A percentile compares a stretch with the other conserved stretches of the same genome.
Conservation (phyloP, 108 stramenopile species). For the Cyclotella cryptica region DNA sequence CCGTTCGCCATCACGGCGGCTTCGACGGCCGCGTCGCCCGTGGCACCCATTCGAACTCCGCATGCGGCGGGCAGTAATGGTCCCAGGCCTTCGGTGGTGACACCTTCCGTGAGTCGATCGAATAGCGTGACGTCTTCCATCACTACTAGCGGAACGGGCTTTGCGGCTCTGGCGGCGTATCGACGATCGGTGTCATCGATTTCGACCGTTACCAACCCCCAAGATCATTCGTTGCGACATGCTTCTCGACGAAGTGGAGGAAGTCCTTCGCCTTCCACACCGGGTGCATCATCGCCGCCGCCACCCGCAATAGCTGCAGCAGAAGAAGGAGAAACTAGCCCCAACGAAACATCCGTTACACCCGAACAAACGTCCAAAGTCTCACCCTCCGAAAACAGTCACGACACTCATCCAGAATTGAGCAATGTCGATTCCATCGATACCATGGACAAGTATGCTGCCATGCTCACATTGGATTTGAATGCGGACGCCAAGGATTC, state of each 20-base stretch:
- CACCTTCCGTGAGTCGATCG: slow-evolving; percentile 18
- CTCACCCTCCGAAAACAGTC: background rate
- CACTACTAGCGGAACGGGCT: background rate
- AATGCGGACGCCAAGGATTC: background rate
- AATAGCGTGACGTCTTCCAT: slow-evolving; percentile 15
- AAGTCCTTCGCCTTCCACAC: too few relatives aligned
- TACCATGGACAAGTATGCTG: slow-evolving; percentile 25
- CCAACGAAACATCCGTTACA: too few relatives aligned
- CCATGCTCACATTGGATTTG: slow-evolving; percentile 10
- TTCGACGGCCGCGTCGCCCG: background rate
- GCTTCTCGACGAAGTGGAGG: background rate
- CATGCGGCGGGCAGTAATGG: background rate
- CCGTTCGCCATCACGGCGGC: background rate
- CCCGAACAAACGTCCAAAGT: background rate
- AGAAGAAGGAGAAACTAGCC: too few relatives aligned
- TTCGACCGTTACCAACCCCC: background rate
- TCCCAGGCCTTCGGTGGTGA: slow-evolving; percentile 7
- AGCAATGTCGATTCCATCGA: background rate
- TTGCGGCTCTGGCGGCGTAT: background rate
- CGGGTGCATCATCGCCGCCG: too few relatives aligned
- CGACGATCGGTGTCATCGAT: background rate
- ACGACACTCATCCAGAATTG: background rate
- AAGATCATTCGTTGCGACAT: background rate
- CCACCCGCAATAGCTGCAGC: too few relatives aligned
- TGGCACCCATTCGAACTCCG: background rate